Evolutionary conservation across 805 yeast species (phyloP), one percentile per base, ranked within the genome.

Genomic region (Metschnikowia koreensis): DNA sequence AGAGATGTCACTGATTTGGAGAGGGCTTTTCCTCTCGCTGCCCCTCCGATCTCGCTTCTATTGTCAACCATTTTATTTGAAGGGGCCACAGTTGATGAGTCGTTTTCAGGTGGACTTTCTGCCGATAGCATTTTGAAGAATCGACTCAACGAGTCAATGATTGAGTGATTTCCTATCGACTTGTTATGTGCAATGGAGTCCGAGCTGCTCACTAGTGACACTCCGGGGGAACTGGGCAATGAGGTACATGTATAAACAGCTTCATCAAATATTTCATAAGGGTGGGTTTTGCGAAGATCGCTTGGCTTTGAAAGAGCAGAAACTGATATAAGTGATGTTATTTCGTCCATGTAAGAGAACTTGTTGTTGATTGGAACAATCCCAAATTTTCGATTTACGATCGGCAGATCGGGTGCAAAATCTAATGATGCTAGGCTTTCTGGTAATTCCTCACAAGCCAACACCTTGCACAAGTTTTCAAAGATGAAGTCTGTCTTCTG

Each of bases 191-290:
- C 38, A 5, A 28, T 34, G 27, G 26, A 38, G 29, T 38, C 44
- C 44, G 43, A 29, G 27, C 27, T 38, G 12, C 28, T 31, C n/a
- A 22, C 42, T 38, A 12, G 29, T 13, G 39, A 26, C 11, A 27
- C 46, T 22, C 50, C 51, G 3, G 61, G 55, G 3, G 61, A 38
- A 17, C 53, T 53, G 13, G 68, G 63, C 41, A 63, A 50, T 13
- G 66, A 52, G 8, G 67, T 56, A 44, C 68, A 64, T 0, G 65
- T 73, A 63, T 83, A 84, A 33, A 82, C 75, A 1, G 87, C 84
- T 59, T 84, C 89, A 64, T 84, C 89, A 46, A 84, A 75, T 2
- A 84, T 75, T 56, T 84, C 89, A 63, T 75, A 84, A 0, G 87
- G 79, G 63, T 81, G 84, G 1, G 81, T 75, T 56, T 80, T 79